Conservation (phyloP, 164 flowering plant genomes). For the Macadamia integrifolia region DNA sequence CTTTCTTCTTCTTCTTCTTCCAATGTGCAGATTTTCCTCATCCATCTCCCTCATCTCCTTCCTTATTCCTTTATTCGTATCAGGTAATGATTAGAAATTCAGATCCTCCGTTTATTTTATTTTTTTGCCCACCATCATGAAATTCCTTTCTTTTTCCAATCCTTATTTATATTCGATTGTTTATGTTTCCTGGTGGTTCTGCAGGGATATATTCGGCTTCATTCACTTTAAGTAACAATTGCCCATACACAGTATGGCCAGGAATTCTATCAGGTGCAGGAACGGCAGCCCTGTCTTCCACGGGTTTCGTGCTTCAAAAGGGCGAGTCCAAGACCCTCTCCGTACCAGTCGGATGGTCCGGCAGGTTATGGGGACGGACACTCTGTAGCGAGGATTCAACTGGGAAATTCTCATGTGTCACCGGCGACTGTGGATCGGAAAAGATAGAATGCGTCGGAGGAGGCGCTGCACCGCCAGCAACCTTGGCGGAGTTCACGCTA, state of each 20-base stretch:
- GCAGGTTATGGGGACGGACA: slow-evolving; percentile 90
- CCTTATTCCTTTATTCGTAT: not conserved
- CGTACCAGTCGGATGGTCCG: slow-evolving; percentile 73
- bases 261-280: slow-evolving; percentile 79
- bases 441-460: slow-evolving; percentile 61
- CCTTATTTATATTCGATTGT: too few species aligned
- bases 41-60: not conserved
- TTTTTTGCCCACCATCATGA: not conserved
- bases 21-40: not conserved
- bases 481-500: slow-evolving; percentile 84
- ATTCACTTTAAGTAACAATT: slow-evolving; percentile 61
- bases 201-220: slow-evolving; percentile 45
- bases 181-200: not conserved
- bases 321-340: slow-evolving; percentile 44
- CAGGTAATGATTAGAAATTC: slow-evolving; percentile 2
- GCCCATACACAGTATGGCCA: slow-evolving; percentile 78
- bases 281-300: slow-evolving; percentile 45
- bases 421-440: slow-evolving; percentile 90
- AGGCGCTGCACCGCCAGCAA: slow-evolving; percentile 74
- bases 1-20: not conserved
- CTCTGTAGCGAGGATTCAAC: slow-evolving; percentile 50
- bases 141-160: not conserved
- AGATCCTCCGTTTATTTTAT: not conserved
- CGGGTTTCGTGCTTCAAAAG: slow-evolving; percentile 61
- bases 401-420: slow-evolving; percentile 65